phyloP scores from a whole-genome alignment of 305 asterid genomes.

The Fraxinus angustifolia region DNA sequence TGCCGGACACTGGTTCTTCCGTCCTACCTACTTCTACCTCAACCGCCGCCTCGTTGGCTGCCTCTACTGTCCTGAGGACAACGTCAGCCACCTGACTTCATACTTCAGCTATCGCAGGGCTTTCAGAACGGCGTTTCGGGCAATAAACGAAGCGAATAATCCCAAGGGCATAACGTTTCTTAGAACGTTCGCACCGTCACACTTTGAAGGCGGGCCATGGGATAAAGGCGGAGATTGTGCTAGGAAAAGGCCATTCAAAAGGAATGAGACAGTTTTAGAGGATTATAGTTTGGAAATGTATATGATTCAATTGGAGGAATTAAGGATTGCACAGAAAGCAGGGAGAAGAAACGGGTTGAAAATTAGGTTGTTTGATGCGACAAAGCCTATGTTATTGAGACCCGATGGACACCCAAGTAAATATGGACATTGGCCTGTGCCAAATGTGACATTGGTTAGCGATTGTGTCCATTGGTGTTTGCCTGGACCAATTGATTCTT shows the following conservation, averaged over 20 bases:
- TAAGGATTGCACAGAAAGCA: constrained; percentile 39
- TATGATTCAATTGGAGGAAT: constrained; percentile 47
- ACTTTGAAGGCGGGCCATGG: constrained; percentile 52
- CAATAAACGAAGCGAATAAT: constrained; percentile 16
- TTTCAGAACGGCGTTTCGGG: constrained; percentile 30
- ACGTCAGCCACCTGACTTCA: constrained; percentile 15
- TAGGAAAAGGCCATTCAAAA: constrained; percentile 40
- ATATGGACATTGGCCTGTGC: constrained; percentile 39
- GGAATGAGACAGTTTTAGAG: constrained; percentile 36
- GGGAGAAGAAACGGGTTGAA: constrained; percentile 35
- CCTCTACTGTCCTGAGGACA: constrained; percentile 27
- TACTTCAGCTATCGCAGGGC: constrained; percentile 34
- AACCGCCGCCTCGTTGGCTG: constrained; percentile 42
- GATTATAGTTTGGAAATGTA: constrained; percentile 35
- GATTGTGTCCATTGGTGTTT: constrained; percentile 59
- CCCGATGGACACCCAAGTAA: constrained; percentile 63
- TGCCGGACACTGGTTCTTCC: constrained; percentile 71
- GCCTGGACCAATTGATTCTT: constrained; percentile 55
- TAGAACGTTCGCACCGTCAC: constrained; percentile 48
- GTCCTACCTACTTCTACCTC: constrained; percentile 54
- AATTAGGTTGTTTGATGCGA: constrained; percentile 39
- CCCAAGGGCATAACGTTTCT: constrained; percentile 27
- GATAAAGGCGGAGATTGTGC: constrained; percentile 46
- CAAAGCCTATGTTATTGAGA: constrained; percentile 41
- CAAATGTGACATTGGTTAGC: constrained; percentile 21